Base-by-base conservation (phyloP, 208 protist genomes). In the Trypanosomatidae sp. region DNA sequence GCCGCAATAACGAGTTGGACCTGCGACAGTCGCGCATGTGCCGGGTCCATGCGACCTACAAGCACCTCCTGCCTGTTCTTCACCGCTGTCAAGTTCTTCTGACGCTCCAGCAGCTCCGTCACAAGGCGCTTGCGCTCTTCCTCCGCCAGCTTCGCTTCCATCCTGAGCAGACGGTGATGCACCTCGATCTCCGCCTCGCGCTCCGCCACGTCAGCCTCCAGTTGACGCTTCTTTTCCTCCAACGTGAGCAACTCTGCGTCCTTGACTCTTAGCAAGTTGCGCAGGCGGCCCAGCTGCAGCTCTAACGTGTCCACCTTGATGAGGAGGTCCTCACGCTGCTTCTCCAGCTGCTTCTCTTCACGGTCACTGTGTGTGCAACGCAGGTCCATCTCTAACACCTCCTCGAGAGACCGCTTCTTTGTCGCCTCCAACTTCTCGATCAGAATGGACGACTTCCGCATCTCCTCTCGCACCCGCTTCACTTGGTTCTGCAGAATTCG, bases 391-490 rank as follows among this genome's bases (percentile, higher is more conserved):
- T 97, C 91, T 46, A 94, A 52, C n/a, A 96, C 87, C 33, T 81
- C 78, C 22, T 96, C 90, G 4, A 76, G 68, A 0, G 91, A 49
- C 17, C 50, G 67, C 47, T 77, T 82, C 76, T 94, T 85, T 30
- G 92, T 78, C 55, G 59, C 67, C 53, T 86, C 74, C 19, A 94
- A 77, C 43, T 80, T 75, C 44, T 85, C 91, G 10, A 95, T 76
- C 19, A 87, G 76, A 13, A 89, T 53, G 28, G 85, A 80, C 3
- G 90, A 82, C 62, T 85, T 84, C 10, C 89, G 89, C 39, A 96
- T 76, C 60, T 98, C 93, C 73, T 95, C 84, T 5, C 82, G 71
- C 43, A 98, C 91, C 4, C 94, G 92, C 79, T 98, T 98, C 52
- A 97, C 90, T 83, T 98, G 95, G 46, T 53, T 74, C 52, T 94